Base-by-base conservation (phyloP, 2,329 filamentous ascomycete species). In the Cercospora janseana region DNA sequence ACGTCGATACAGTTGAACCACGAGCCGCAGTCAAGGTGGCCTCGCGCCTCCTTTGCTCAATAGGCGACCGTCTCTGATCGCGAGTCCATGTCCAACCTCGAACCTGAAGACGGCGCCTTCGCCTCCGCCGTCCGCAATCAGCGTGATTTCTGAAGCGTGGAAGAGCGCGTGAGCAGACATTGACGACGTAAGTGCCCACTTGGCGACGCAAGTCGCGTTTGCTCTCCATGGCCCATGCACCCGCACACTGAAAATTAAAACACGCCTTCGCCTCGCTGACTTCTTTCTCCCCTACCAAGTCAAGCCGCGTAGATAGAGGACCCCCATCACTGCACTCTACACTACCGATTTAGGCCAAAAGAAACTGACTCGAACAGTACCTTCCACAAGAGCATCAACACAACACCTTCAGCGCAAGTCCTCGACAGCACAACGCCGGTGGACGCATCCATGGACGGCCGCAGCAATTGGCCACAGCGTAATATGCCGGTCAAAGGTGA, bases 391-490 rank as follows among this genome's bases (percentile, higher is more conserved):
- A 23, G 13, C 18, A 38, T 38, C 34, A 18, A 16, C 23, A 21
- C 38, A 41, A 35, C 31, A 27, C 32, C 29, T 28, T 21, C 26
- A 15, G 15, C 18, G 44, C 31, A 46, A 18, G 9, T 24, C 15
- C 31, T 16, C 38, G 29, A 28, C 23, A 9, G 16, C 15, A 26
- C 20, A n/a, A 26, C 16, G 7, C 26, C 26, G 4, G 15, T 8
- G 8, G 4, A 7, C 26, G 12, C 27, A n/a, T 13, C 41, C 15
- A 44, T 44, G 41, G 20, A 28, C 41, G 27, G 26, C 34, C 12
- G 29, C 15, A 34, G 15, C 32, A 37, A 46, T 15, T 46, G 44
- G 32, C 23, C 32, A 18, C 18, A 10, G 41, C 28, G 41, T 28
- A 16, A 44, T 3, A 0, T 20, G 41, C 41, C 26, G n/a, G 2